Conservation (phyloP, 129 eudicot genomes). For the Centrapalus pauciflorus region DNA sequence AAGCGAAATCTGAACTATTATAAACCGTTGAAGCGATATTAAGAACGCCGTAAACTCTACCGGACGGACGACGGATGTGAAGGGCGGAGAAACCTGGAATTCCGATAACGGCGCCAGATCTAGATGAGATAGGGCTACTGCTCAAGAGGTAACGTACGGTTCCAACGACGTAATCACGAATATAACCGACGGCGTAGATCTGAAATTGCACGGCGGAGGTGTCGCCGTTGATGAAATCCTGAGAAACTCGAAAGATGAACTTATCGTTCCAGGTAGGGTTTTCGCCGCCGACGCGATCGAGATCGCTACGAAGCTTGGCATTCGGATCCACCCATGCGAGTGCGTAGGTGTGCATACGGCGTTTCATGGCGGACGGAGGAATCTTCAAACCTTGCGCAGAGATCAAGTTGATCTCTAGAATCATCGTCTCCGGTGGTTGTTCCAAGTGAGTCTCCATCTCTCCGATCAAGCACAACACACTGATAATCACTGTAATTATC, state of each 20-base stretch:
- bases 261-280: slow-evolving; percentile 97
- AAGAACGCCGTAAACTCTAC: slow-evolving; percentile 74
- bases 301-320: slow-evolving; percentile 64
- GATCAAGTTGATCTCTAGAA: slow-evolving; percentile 88
- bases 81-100: slow-evolving; percentile 71
- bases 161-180: slow-evolving; percentile 61
- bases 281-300: slow-evolving; percentile 62
- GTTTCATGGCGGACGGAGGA: slow-evolving; percentile 47
- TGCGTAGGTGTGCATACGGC: slow-evolving; percentile 85
- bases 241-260: slow-evolving; percentile 71
- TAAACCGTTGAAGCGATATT: slow-evolving; percentile 71
- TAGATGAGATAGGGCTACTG: slow-evolving; percentile 27
- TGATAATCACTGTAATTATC: background rate
- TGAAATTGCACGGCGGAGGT: slow-evolving; percentile 75
- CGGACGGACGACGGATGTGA: slow-evolving; percentile 82
- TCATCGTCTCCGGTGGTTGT: slow-evolving; percentile 30
- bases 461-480: background rate
- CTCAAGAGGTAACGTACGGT: slow-evolving; percentile 69
- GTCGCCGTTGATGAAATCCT: slow-evolving; percentile 55
- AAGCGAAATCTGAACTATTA: slow-evolving; percentile 32
- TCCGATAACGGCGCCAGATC: slow-evolving; percentile 27
- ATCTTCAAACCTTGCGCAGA: slow-evolving; percentile 73
- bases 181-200: slow-evolving; percentile 72
- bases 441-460: background rate
- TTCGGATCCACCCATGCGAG: slow-evolving; percentile 52